Evolutionary conservation across 306 rosid genomes (phyloP).

Genomic region (Malus fusca): DNA sequence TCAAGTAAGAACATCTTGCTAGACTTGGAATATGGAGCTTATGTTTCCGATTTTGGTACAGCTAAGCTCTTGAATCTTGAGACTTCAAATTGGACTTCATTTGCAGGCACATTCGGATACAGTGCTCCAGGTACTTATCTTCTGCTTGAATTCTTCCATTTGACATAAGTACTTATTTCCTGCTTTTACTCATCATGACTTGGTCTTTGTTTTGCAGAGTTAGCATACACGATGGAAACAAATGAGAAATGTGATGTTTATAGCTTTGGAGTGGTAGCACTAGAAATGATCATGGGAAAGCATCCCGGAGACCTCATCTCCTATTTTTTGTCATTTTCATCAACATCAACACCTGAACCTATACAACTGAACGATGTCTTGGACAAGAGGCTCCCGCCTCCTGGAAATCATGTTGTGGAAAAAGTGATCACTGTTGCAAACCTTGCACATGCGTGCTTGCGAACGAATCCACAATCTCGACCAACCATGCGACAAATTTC

Average conservation of each 20-base stretch:
- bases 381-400: slow-evolving; percentile 8
- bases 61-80: slow-evolving; percentile 9
- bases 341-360: background rate
- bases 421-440: slow-evolving; percentile 10
- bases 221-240: slow-evolving; percentile 15
- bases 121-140: slow-evolving; percentile 13
- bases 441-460: slow-evolving; percentile 19
- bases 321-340: background rate
- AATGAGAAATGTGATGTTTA: slow-evolving; percentile 16
- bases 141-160: background rate
- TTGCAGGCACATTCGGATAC: slow-evolving; percentile 20
- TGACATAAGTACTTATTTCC: background rate
- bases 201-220: slow-evolving; percentile 2
- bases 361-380: slow-evolving; percentile 13
- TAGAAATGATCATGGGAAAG: slow-evolving; percentile 19
- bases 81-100: background rate
- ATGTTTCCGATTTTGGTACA: slow-evolving; percentile 7
- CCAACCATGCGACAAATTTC: slow-evolving; percentile 20
- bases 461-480: slow-evolving; percentile 11
- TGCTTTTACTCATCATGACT: background rate
- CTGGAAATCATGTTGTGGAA: background rate
- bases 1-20: slow-evolving; percentile 15
- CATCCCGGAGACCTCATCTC: slow-evolving; percentile 22
- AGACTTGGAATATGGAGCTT: background rate
- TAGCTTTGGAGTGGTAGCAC: slow-evolving; percentile 15